These are phyloP conservation scores for Exophiala calicioides DNA, from an alignment of 2,329 filamentous ascomycete genomes.

Conservation along the genomic window DNA sequence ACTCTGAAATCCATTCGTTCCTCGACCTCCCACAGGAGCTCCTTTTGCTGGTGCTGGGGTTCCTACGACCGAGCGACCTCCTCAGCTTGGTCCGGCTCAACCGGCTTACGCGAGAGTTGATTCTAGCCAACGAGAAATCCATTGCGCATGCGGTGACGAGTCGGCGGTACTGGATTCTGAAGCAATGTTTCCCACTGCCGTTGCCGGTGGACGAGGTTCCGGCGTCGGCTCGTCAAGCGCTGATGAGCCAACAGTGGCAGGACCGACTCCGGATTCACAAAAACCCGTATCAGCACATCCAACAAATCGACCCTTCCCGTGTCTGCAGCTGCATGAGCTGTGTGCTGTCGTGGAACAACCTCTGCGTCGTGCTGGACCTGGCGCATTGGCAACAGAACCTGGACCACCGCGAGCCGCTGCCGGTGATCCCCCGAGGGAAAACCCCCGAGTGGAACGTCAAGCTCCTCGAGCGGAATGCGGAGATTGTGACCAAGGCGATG, in stretches of 20 bases:
- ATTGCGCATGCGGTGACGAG: conserved; percentile 22
- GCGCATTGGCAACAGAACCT: conserved; percentile 31
- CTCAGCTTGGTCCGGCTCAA: conserved; percentile 22
- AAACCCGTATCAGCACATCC: conserved; percentile 30
- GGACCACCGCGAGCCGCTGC: conserved; percentile 29
- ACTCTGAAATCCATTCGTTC: conserved; percentile 23
- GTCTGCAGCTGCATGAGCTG: conserved; percentile 32
- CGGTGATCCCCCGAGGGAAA: conserved; percentile 28
- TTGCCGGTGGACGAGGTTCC: conserved; percentile 23
- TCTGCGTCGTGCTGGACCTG: conserved; percentile 29
- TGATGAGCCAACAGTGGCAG: conserved; percentile 27
- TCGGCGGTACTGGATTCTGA: conserved; percentile 28
- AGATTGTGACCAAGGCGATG: conserved; percentile 27
- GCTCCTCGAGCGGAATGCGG: conserved; percentile 24
- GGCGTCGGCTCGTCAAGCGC: conserved; percentile 14
- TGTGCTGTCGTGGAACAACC: conserved; percentile 32
- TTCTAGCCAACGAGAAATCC: conserved; percentile 25
- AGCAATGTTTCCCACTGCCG: conserved; percentile 29
- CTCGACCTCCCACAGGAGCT: conserved; percentile 29
- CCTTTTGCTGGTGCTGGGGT: conserved; percentile 22
- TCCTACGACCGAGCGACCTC: conserved; percentile 24
- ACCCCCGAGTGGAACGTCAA: conserved; percentile 30
- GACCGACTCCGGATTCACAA: conserved; percentile 28
- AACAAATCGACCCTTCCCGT: conserved; percentile 24
- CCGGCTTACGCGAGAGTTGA: conserved; percentile 19